phyloP scores from a whole-genome alignment of 2,329 filamentous ascomycete species.

The Aspergillus costaricaensis region DNA sequence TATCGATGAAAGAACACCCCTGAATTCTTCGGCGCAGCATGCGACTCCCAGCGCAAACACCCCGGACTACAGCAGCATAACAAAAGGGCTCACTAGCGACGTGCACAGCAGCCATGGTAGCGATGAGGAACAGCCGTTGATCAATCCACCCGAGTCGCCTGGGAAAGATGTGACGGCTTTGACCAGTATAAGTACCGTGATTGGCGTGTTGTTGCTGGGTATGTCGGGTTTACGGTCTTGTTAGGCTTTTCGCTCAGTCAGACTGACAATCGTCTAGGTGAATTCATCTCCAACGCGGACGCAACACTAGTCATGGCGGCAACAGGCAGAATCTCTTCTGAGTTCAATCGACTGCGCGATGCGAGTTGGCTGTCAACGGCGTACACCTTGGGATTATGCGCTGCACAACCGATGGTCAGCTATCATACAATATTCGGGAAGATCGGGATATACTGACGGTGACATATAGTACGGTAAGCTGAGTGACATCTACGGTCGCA shows the following conservation, averaged over 20 bases:
- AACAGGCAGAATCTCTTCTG: constrained; percentile 62
- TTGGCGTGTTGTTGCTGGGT: constrained; percentile 35
- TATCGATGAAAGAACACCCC: constrained; percentile 4
- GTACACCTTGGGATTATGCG: constrained; percentile 54
- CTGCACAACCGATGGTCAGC: constrained; percentile 56
- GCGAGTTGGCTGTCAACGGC: constrained; percentile 61
- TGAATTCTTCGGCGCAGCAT: neutral
- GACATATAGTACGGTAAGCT: constrained; percentile 54
- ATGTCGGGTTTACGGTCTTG: neutral
- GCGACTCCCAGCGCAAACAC: neutral
- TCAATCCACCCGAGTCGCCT: neutral
- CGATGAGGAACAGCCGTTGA: constrained; percentile 9
- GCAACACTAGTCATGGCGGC: constrained; percentile 67
- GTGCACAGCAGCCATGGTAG: neutral
- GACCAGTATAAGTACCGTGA: constrained; percentile 27
- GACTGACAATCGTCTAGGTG: constrained; percentile 42
- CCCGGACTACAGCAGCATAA: constrained; percentile 6
- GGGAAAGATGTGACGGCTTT: constrained; percentile 10
- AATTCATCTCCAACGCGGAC: constrained; percentile 68
- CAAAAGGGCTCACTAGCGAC: neutral
- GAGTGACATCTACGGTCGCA: constrained; percentile 61
- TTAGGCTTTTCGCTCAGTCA: neutral
- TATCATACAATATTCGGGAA: too few species aligned
- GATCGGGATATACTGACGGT: constrained; percentile 12
- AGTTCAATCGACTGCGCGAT: constrained; percentile 59